Conservation (phyloP, 2,329 filamentous ascomycete species). For the Fusarium illudens region DNA sequence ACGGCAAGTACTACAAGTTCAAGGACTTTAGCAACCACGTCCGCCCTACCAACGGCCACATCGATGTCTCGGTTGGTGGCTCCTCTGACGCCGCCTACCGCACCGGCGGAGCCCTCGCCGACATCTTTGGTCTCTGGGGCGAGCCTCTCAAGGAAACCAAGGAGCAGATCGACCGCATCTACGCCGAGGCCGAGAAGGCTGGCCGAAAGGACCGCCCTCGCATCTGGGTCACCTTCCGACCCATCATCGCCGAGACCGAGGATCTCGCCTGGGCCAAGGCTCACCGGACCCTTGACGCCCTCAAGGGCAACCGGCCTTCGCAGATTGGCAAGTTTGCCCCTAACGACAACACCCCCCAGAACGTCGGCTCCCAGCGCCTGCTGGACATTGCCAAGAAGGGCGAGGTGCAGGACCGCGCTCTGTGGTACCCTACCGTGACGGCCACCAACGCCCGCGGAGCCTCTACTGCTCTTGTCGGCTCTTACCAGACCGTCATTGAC, state of each 20-base stretch:
- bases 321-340: slow-evolving; percentile 43
- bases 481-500: slow-evolving; percentile 60
- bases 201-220: slow-evolving; percentile 63
- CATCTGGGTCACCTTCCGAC: slow-evolving; percentile 72
- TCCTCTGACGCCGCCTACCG: slow-evolving; percentile 68
- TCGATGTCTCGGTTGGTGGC: slow-evolving; percentile 67
- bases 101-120: slow-evolving; percentile 64
- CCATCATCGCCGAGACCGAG: slow-evolving; percentile 68
- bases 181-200: slow-evolving; percentile 65
- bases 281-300: slow-evolving; percentile 61
- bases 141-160: slow-evolving; percentile 71
- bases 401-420: slow-evolving; percentile 66
- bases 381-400: slow-evolving; percentile 64
- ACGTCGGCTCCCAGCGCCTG: slow-evolving; percentile 66
- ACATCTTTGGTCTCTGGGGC: slow-evolving; percentile 72
- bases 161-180: slow-evolving; percentile 68
- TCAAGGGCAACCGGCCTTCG: slow-evolving; percentile 54
- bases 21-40: slow-evolving; percentile 65
- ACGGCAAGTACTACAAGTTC: slow-evolving; percentile 67
- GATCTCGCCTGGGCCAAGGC: slow-evolving; percentile 70
- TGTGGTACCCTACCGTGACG: slow-evolving; percentile 71
- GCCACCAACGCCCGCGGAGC: slow-evolving; percentile 68
- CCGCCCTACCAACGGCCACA: slow-evolving; percentile 60
- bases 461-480: slow-evolving; percentile 66
- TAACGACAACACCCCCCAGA: slow-evolving; percentile 55